These are phyloP conservation scores for Russula olivacea DNA, from an alignment of 768 basidiomycete species.

Conservation along the genomic window DNA sequence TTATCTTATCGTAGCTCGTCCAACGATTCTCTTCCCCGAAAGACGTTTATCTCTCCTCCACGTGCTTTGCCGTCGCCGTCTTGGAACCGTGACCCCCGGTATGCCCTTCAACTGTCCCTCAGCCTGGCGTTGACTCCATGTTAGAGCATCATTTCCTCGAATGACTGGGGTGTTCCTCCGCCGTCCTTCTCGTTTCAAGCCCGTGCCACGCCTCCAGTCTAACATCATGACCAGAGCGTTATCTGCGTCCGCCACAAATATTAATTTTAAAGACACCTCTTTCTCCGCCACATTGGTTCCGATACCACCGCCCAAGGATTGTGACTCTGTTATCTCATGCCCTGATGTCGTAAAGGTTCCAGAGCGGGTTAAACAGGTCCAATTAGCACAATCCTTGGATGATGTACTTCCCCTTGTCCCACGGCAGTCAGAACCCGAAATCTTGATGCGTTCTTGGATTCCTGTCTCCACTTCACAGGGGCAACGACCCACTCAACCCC, in stretches of 20 bases:
- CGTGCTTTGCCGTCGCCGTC: background rate
- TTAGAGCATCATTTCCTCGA: conserved; percentile 7
- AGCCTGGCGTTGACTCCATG: conserved; percentile 6
- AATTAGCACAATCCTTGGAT: background rate
- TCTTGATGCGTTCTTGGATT: background rate
- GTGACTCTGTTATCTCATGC: background rate
- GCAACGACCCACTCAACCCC: background rate
- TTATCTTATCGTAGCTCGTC: background rate
- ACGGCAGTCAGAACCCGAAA: background rate
- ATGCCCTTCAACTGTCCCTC: background rate
- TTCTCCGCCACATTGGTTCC: background rate
- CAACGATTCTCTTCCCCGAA: background rate
- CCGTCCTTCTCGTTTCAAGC: conserved; percentile 3
- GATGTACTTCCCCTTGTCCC: background rate
- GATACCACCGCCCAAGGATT: background rate
- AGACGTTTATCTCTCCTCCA: conserved; percentile 17
- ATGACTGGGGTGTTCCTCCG: conserved; percentile 1
- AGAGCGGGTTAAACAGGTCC: background rate
- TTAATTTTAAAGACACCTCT: background rate
- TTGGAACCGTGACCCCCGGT: background rate
- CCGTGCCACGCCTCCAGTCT: background rate
- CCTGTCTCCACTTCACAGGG: background rate
- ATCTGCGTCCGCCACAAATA: background rate
- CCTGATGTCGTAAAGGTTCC: background rate
- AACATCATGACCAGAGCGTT: background rate